These are phyloP conservation scores for Calonectria hawksworthii DNA, from an alignment of 2,329 filamentous ascomycete species.

Conservation along the genomic window DNA sequence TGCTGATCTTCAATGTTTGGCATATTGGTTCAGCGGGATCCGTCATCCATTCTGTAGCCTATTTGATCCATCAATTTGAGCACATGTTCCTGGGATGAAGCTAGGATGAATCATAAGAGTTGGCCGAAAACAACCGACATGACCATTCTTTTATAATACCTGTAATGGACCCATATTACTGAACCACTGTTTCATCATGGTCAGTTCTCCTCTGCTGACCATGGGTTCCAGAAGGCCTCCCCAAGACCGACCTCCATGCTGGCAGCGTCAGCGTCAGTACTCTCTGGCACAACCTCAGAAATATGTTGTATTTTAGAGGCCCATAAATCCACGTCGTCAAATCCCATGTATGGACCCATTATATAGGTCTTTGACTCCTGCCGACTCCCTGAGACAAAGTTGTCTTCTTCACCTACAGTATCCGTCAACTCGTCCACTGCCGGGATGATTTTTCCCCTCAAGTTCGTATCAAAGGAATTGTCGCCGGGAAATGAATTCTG, in stretches of 20 bases:
- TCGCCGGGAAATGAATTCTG: background rate
- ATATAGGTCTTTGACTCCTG: background rate
- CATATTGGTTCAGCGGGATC: background rate
- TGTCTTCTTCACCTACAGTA: background rate
- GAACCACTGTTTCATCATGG: background rate
- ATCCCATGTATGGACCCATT: background rate
- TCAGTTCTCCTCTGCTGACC: background rate
- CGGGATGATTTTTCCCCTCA: background rate
- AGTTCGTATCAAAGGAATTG: background rate
- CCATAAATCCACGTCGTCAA: background rate
- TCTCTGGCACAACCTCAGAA: background rate
- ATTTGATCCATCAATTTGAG: background rate
- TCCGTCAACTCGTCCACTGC: background rate
- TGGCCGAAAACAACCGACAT: background rate
- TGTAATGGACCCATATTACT: background rate
- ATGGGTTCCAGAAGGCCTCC: background rate
- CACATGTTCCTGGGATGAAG: background rate
- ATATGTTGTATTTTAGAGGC: background rate
- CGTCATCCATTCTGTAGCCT: background rate
- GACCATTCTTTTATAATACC: background rate
- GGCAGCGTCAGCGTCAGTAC: background rate
- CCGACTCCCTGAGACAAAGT: background rate
- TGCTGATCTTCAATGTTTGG: background rate
- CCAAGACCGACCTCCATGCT: background rate
- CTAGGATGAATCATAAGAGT: background rate